Evolutionary conservation across 257 asterid species (phyloP).

Genomic region (Gentiana macrophylla): DNA sequence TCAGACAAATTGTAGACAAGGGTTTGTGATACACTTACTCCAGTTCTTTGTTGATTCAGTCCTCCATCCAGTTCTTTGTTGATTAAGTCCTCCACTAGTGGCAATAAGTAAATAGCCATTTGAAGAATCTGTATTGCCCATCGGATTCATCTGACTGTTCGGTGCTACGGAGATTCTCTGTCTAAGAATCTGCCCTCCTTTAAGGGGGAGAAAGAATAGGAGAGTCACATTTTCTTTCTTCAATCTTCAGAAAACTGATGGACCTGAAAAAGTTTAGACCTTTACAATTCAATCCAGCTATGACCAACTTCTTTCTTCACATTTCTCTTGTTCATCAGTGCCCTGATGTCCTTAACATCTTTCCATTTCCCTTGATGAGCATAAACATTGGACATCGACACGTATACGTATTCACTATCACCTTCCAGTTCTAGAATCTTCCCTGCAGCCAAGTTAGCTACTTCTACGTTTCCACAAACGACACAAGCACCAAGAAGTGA

Average conservation of each 20-base stretch:
- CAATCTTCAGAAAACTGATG: background rate
- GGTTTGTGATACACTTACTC: conserved; percentile 49
- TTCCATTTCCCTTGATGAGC: conserved; percentile 46
- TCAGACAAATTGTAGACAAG: conserved; percentile 1
- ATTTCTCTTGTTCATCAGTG: conserved; percentile 44
- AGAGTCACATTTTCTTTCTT: too few relatives aligned
- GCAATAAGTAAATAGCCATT: conserved; percentile 95
- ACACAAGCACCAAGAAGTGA: conserved; percentile 53
- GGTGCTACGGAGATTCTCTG: background rate
- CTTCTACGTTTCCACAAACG: conserved; percentile 29
- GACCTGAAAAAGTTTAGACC: background rate
- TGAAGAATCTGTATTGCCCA: conserved; percentile 18
- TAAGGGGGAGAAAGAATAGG: too few relatives aligned
- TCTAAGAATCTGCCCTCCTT: background rate
- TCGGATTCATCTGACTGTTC: background rate
- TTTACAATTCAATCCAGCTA: conserved; percentile 51
- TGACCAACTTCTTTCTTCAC: conserved; percentile 44
- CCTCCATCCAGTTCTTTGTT: conserved; percentile 96
- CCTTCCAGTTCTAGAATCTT: conserved; percentile 51
- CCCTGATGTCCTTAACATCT: conserved; percentile 33
- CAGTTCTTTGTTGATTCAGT: conserved; percentile 94
- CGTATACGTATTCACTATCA: conserved; percentile 38
- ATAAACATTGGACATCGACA: conserved; percentile 47
- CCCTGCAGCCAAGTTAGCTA: conserved; percentile 44
- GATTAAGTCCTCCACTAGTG: conserved; percentile 97